Base-by-base conservation (phyloP, 169 alveolate species). In the Plasmodium adleri region DNA sequence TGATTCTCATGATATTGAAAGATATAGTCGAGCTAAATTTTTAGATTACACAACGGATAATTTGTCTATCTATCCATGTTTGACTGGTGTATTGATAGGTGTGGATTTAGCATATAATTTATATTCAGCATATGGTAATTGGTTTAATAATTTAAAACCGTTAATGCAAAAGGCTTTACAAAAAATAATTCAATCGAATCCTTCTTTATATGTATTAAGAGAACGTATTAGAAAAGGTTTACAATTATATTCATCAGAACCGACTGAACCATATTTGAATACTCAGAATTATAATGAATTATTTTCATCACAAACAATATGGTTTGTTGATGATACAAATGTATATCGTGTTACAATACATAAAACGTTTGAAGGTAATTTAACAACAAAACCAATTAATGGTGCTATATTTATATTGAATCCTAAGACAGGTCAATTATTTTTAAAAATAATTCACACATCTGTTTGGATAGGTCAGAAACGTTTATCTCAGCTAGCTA, bases 311-410 rank as follows among this genome's bases (percentile, higher is more conserved):
- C 99, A 99, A 90, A 99, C 99, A 13, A 98, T 98, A 17, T 99
- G 99, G 99, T 99, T 99, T 94, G 99, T 99, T 4, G 99, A 99
- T 94, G 99, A 99, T 94, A 98, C 99, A 20, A 99, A 99, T 92
- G 99, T 99, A 26, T 99, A 99, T 94, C 94, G 99, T 88, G 99
- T 99, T 58, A 98, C 99, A 50, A 97, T 99, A 47, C 99, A 99
- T 95, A 98, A 98, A 93, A 99, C 99, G 7, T 98, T 98, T 91
- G 99, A 99, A 95, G 99, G 99, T 8, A 99, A 99, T 93, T 93
- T 99, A 87, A 98, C 99, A 59, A 99, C 99, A 13, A 99, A 99
- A 80, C 99, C 99, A 8, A 99, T 98, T 60, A 99, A 99, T 93
- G 99, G 99, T 26, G 99, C 99, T 60, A 98, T 99, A 74, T 98